Evolutionary conservation across 495 filamentous ascomycete species (phyloP).

Genomic region (Bathelium albidoporum): DNA sequence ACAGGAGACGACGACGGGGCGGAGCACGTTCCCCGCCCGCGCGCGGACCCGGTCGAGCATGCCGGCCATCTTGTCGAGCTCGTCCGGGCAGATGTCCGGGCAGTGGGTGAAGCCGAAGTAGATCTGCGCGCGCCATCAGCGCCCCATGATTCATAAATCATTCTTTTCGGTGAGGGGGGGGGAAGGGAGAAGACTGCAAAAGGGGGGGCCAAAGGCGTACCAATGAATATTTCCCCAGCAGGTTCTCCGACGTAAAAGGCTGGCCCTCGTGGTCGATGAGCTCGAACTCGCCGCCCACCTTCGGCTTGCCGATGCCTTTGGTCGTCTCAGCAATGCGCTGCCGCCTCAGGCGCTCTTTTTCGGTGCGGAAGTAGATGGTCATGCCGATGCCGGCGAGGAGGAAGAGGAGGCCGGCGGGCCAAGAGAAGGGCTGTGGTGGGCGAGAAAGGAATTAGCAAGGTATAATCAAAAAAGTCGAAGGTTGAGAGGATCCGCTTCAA

Average conservation of each 20-base stretch:
- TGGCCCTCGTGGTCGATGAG: slow-evolving; percentile 74
- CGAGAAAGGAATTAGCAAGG: background rate
- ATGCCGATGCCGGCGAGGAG: slow-evolving; percentile 64
- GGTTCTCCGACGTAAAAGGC: slow-evolving; percentile 60
- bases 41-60: slow-evolving; percentile 76
- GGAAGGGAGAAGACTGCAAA: background rate
- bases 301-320: slow-evolving; percentile 85
- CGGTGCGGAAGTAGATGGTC: slow-evolving; percentile 77
- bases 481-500: background rate
- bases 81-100: slow-evolving; percentile 97
- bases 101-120: slow-evolving; percentile 99
- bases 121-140: slow-evolving; percentile 40
- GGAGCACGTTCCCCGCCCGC: slow-evolving; percentile 40
- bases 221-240: slow-evolving; percentile 80
- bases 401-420: slow-evolving; percentile 80
- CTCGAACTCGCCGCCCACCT: slow-evolving; percentile 80
- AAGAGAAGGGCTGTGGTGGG: slow-evolving; percentile 65
- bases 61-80: slow-evolving; percentile 94
- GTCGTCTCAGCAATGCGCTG: slow-evolving; percentile 77
- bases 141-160: background rate
- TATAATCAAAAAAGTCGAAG: background rate
- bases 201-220: slow-evolving; percentile 20
- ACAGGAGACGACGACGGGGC: slow-evolving; percentile 88
- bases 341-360: slow-evolving; percentile 80
- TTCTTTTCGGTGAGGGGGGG: background rate